Conservation (phyloP, 495 filamentous ascomycete genomes). For the Penicillium samsonianum region DNA sequence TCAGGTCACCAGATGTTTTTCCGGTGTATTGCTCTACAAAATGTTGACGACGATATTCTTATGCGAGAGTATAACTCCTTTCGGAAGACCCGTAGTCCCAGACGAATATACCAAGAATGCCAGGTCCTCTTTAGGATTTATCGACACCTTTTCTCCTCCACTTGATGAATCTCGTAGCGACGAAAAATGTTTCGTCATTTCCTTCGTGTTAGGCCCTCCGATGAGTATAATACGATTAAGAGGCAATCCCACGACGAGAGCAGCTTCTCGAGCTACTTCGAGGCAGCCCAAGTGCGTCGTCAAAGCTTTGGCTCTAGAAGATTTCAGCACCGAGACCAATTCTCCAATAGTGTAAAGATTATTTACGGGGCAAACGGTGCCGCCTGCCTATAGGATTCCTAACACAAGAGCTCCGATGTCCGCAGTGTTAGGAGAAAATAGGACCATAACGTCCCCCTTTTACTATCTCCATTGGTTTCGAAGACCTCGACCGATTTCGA, state of each 20-base stretch:
- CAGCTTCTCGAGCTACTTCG: constrained; percentile 58
- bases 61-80: constrained; percentile 74
- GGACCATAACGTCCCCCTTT: constrained; percentile 65
- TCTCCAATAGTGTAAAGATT: constrained; percentile 74
- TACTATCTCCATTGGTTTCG: constrained; percentile 60
- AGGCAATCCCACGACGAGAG: constrained; percentile 57
- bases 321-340: constrained; percentile 73
- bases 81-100: constrained; percentile 78
- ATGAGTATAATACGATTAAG: constrained; percentile 28
- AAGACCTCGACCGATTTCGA: constrained; percentile 71
- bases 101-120: constrained; percentile 73
- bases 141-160: background rate
- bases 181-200: background rate
- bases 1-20: constrained; percentile 53
- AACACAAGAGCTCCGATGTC: constrained; percentile 63
- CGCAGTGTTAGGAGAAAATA: constrained; percentile 64
- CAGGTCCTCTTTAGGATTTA: constrained; percentile 34
- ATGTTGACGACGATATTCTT: constrained; percentile 68
- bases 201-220: background rate
- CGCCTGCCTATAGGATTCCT: constrained; percentile 74
- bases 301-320: constrained; percentile 66
- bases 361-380: constrained; percentile 71
- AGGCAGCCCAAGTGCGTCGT: constrained; percentile 63
- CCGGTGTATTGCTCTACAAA: constrained; percentile 48
- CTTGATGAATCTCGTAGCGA: background rate